phyloP scores from a whole-genome alignment of 2,329 filamentous ascomycete genomes.

The Lanzia echinophila region DNA sequence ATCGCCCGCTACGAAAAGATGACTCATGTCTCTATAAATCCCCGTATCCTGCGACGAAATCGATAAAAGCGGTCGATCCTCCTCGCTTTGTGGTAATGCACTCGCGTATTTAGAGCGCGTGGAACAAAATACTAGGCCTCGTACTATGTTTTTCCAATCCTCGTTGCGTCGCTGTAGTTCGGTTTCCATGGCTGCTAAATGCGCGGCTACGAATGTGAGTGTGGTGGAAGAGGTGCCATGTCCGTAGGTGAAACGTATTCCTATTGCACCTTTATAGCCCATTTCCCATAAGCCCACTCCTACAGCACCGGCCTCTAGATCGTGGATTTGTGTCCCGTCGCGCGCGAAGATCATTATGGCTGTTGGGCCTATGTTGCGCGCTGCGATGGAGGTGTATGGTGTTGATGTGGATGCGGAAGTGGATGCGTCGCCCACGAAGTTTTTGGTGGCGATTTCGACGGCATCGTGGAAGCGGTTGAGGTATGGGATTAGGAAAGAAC shows the following conservation, averaged over 20 bases:
- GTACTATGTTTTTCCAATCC: conserved; percentile 83
- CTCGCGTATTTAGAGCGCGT: conserved; percentile 16
- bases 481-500: conserved; percentile 70
- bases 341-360: conserved; percentile 79
- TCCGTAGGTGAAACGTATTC: conserved; percentile 60
- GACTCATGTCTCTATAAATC: conserved; percentile 67
- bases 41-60: conserved; percentile 43
- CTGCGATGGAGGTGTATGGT: conserved; percentile 61
- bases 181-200: conserved; percentile 83
- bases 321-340: conserved; percentile 51
- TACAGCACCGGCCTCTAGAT: conserved; percentile 71
- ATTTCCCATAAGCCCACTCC: conserved; percentile 82
- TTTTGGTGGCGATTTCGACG: conserved; percentile 58
- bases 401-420: conserved; percentile 8
- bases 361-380: conserved; percentile 80
- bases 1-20: conserved; percentile 85
- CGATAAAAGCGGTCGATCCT: conserved; percentile 37
- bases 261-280: conserved; percentile 94
- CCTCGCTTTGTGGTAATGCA: conserved; percentile 18
- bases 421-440: conserved; percentile 24
- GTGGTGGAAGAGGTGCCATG: conserved; percentile 42
- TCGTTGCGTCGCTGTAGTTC: conserved; percentile 68
- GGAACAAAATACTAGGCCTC: conserved; percentile 68
- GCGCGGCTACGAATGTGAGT: conserved; percentile 80
- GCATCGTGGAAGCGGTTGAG: conserved; percentile 65